phyloP scores from a whole-genome alignment of 176 grass and related monocot species.

The Cymbopogon citratus region DNA sequence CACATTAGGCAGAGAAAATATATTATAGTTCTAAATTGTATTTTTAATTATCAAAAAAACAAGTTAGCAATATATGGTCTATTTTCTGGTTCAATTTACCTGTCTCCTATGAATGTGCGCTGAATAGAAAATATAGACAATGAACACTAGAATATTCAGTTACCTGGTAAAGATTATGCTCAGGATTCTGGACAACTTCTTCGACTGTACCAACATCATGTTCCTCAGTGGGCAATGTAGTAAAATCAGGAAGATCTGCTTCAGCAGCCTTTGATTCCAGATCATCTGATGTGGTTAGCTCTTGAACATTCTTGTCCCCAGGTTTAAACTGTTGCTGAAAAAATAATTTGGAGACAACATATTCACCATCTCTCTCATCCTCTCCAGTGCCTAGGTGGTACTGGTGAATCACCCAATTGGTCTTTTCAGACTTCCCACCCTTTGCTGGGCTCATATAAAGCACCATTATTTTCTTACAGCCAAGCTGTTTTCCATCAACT shows the following conservation, averaged over 20 bases:
- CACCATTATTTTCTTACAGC: constrained; percentile 98
- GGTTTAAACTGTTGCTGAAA: constrained; percentile 75
- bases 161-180: constrained; percentile 47
- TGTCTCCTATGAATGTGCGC: neutral
- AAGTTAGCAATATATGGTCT: neutral
- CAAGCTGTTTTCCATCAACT: constrained; percentile 63
- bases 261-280: constrained; percentile 36
- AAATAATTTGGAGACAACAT: constrained; percentile 91
- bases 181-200: constrained; percentile 26
- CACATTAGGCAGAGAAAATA: neutral
- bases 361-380: constrained; percentile 83
- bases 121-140: neutral
- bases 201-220: constrained; percentile 24
- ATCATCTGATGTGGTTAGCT: constrained; percentile 12
- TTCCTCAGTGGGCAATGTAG: constrained; percentile 35
- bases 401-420: constrained; percentile 99
- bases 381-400: constrained; percentile 84
- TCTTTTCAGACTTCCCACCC: constrained; percentile 74
- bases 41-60: neutral
- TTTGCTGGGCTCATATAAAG: constrained; percentile 70
- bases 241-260: constrained; percentile 13
- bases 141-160: neutral
- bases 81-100: neutral
- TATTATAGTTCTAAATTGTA: neutral
- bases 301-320: constrained; percentile 55